Conservation (phyloP, 2,329 filamentous ascomycete species). For the Oidium heveae region DNA sequence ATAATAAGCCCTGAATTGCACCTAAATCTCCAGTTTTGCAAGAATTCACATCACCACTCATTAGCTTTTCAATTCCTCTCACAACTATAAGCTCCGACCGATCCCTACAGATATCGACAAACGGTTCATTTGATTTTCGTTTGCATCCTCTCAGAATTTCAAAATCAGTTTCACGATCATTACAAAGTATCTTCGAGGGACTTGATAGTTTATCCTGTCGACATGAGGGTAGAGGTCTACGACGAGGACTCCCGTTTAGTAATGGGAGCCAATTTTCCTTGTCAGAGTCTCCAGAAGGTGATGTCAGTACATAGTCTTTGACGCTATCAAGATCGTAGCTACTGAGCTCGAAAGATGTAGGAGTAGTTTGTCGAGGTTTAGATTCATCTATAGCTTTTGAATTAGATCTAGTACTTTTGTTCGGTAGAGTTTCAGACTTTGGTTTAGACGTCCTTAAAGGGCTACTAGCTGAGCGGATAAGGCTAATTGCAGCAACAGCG, state of each 20-base stretch:
- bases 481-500: conserved; percentile 55
- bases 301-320: conserved; percentile 19
- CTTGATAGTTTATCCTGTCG: conserved; percentile 6
- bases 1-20: conserved; percentile 70
- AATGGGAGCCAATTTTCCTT: conserved; percentile 72
- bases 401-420: conserved; percentile 36
- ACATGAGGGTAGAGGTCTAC: conserved; percentile 12
- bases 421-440: conserved; percentile 15
- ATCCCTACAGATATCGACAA: conserved; percentile 29
- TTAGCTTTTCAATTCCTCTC: conserved; percentile 47
- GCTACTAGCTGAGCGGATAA: conserved; percentile 47
- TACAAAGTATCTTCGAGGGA: conserved; percentile 9
- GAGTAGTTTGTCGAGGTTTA: conserved; percentile 25
- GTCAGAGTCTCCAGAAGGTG: conserved; percentile 50
- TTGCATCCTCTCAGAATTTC: conserved; percentile 7
- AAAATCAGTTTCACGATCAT: conserved; percentile 8
- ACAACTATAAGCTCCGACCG: conserved; percentile 17
- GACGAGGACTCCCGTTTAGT: conserved; percentile 20
- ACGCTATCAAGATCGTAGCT: conserved; percentile 8
- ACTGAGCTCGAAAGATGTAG: conserved; percentile 6
- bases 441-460: conserved; percentile 25
- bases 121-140: conserved; percentile 7
- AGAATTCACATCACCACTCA: conserved; percentile 38
- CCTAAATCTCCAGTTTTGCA: conserved; percentile 64
- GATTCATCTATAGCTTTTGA: conserved; percentile 33